Percentiles rank a stretch among this genome's conserved stretches.
Evolutionary conservation across 1,284 basidiomycete species (phyloP).

Genomic region (Heterobasidion occidentale): DNA sequence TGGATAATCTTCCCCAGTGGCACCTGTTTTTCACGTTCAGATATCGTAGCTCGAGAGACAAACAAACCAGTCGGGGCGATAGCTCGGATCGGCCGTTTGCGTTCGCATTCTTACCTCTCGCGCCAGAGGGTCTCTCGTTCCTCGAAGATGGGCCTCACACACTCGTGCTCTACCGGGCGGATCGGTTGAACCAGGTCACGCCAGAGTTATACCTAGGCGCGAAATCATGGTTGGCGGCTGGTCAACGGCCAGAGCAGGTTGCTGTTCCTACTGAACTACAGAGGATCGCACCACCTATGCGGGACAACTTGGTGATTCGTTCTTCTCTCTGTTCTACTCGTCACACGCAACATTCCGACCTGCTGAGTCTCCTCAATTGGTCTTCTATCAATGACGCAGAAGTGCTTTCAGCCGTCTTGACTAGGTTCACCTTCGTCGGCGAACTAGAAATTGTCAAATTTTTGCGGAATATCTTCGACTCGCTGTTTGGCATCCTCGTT

Average conservation of each 20-base stretch:
- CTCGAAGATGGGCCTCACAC: slow-evolving; percentile 89
- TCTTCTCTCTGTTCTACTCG: slow-evolving; percentile 90
- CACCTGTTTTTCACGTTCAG: slow-evolving; percentile 95
- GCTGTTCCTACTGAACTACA: slow-evolving; percentile 55
- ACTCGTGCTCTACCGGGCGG: slow-evolving; percentile 76
- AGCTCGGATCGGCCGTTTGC: slow-evolving; percentile 77
- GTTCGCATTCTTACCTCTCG: slow-evolving; percentile 88
- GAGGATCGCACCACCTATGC: slow-evolving; percentile 58
- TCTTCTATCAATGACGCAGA: slow-evolving; percentile 62
- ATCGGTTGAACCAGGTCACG: slow-evolving; percentile 53
- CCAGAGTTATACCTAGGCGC: slow-evolving; percentile 67
- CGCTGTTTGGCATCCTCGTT: slow-evolving; percentile 85
- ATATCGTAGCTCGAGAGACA: slow-evolving; percentile 58
- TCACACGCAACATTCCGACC: slow-evolving; percentile 86
- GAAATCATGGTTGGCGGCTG: slow-evolving; percentile 48
- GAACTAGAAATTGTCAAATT: slow-evolving; percentile 96
- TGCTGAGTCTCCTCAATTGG: slow-evolving; percentile 85
- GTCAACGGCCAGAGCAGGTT: slow-evolving; percentile 53
- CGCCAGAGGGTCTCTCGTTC: slow-evolving; percentile 73
- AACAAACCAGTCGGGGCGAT: slow-evolving; percentile 27
- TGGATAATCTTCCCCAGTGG: slow-evolving; percentile 66
- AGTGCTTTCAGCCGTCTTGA: slow-evolving; percentile 66
- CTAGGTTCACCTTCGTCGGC: slow-evolving; percentile 87
- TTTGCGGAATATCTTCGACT: slow-evolving; percentile 86
- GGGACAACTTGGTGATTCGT: slow-evolving; percentile 78